phyloP scores from a whole-genome alignment of 1,284 basidiomycete species.

The Grifola frondosa region DNA sequence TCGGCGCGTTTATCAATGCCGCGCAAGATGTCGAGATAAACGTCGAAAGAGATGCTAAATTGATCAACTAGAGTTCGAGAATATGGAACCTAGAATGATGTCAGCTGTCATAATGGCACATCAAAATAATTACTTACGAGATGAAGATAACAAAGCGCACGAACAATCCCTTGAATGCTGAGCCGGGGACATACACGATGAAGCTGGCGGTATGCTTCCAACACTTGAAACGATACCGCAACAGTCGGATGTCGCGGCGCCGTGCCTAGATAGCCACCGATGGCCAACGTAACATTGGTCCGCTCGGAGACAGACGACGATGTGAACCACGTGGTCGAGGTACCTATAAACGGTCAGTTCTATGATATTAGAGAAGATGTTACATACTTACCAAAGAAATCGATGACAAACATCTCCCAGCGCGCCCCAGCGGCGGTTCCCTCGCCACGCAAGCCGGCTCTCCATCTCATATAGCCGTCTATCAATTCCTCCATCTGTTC shows the following conservation, averaged over 20 bases:
- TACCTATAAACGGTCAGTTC: not conserved
- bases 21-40: slow-evolving; percentile 28
- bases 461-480: slow-evolving; percentile 7
- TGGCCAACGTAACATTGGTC: slow-evolving; percentile 8
- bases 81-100: slow-evolving; percentile 6
- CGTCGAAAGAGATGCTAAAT: slow-evolving; percentile 30
- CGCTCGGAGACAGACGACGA: not conserved
- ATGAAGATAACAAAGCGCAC: slow-evolving; percentile 20
- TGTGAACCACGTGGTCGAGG: not conserved
- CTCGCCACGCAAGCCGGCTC: not conserved
- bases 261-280: slow-evolving; percentile 14
- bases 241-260: slow-evolving; percentile 15
- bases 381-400: slow-evolving; percentile 9
- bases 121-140: slow-evolving; percentile 8
- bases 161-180: slow-evolving; percentile 20
- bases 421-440: not conserved
- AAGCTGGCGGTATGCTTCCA: slow-evolving; percentile 24
- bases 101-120: not conserved
- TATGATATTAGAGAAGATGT: no score
- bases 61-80: slow-evolving; percentile 2
- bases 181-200: slow-evolving; percentile 25
- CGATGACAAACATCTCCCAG: slow-evolving; percentile 1
- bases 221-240: slow-evolving; percentile 15
- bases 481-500: slow-evolving; percentile 1
- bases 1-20: slow-evolving; percentile 19